Conservation (phyloP, 2,329 filamentous ascomycete genomes). For the Mycosphaerelloides madeirae region DNA sequence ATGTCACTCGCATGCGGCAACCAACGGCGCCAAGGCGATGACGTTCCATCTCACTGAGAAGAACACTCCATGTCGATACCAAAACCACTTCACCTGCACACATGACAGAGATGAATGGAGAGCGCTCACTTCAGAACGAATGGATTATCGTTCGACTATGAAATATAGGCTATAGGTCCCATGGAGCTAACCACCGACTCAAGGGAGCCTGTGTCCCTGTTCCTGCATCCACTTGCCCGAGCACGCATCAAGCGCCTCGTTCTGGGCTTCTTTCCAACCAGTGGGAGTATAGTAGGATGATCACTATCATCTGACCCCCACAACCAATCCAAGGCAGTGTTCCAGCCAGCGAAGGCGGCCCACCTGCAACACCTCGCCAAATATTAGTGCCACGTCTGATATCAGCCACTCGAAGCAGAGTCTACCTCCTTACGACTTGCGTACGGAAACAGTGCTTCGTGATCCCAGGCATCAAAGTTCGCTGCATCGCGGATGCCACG, state of each 20-base stretch:
- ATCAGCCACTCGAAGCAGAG: constrained; percentile 27
- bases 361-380: constrained; percentile 5
- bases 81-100: no score
- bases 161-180: constrained; percentile 9
- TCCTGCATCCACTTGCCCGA: constrained; percentile 18
- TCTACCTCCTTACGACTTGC: constrained; percentile 34
- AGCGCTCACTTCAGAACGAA: constrained; percentile 5
- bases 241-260: constrained; percentile 8
- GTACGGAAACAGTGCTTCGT: constrained; percentile 30
- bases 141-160: constrained; percentile 13
- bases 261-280: constrained; percentile 7
- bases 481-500: constrained; percentile 18
- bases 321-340: constrained; percentile 6
- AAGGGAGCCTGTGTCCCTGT: background rate
- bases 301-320: constrained; percentile 23
- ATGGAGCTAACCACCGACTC: background rate
- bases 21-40: no score
- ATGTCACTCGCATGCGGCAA: no score
- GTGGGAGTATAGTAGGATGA: constrained; percentile 27
- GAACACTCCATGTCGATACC: no score
- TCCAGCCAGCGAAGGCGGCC: constrained; percentile 23
- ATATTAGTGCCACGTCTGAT: constrained; percentile 2
- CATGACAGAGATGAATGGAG: no score
- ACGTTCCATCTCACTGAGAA: no score
- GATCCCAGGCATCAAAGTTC: constrained; percentile 10